Evolutionary conservation across 1,284 basidiomycete species (phyloP).

Genomic region (Paramarasmius palmivorus): DNA sequence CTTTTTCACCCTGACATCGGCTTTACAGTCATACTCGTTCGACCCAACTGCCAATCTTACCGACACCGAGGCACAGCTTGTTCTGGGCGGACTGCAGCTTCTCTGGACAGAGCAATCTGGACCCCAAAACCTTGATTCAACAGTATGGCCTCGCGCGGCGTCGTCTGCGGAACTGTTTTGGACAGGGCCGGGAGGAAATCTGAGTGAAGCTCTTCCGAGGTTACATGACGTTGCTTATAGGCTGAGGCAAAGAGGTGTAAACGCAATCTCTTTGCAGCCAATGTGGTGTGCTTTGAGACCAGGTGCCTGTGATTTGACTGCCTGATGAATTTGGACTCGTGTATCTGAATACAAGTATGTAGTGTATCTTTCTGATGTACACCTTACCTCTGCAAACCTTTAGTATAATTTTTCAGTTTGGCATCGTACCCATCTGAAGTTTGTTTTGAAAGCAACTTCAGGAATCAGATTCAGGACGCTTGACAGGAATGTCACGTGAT

Average conservation of each 20-base stretch:
- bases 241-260: slow-evolving; percentile 67
- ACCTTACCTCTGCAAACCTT: too few relatives aligned
- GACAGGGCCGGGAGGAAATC: slow-evolving; percentile 63
- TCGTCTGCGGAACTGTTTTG: slow-evolving; percentile 83
- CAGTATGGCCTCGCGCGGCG: slow-evolving; percentile 81
- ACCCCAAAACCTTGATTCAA: slow-evolving; percentile 68
- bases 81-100: slow-evolving; percentile 76
- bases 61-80: slow-evolving; percentile 44
- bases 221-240: slow-evolving; percentile 77
- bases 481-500: too few relatives aligned
- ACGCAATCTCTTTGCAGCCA: slow-evolving; percentile 74
- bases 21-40: slow-evolving; percentile 64
- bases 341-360: too few relatives aligned
- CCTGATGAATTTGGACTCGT: slow-evolving; percentile 35
- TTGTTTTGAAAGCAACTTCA: too few relatives aligned
- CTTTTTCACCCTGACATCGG: background rate
- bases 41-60: slow-evolving; percentile 66
- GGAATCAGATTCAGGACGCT: too few relatives aligned
- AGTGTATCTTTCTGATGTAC: too few relatives aligned
- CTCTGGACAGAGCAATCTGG: slow-evolving; percentile 82
- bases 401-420: too few relatives aligned
- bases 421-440: too few relatives aligned
- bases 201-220: slow-evolving; percentile 66
- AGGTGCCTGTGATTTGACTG: slow-evolving; percentile 51
- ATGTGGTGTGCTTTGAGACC: slow-evolving; percentile 82